These are phyloP conservation scores for Debaryomyces coudertii DNA, from an alignment of 1,139 yeast species.

Conservation along the genomic window DNA sequence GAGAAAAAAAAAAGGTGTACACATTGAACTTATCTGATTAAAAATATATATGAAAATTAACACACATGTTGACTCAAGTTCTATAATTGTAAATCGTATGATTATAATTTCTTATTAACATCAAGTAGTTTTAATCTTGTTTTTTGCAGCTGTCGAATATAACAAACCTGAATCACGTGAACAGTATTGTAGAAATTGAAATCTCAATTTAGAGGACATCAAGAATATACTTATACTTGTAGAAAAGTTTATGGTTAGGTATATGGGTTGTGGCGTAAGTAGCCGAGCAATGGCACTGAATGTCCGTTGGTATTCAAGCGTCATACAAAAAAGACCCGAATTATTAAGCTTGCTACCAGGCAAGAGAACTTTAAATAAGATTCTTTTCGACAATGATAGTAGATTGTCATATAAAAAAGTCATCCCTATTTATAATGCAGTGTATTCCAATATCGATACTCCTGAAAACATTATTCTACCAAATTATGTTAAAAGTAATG, in stretches of 20 bases:
- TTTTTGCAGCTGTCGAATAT: not conserved
- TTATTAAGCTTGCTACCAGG: constrained; percentile 59
- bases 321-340: constrained; percentile 35
- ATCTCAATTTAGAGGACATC: not conserved
- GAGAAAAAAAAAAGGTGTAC: no score
- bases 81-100: no score
- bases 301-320: constrained; percentile 1
- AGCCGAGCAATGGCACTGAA: not conserved
- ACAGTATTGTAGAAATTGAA: not conserved
- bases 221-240: not conserved
- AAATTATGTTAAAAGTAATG: constrained; percentile 49
- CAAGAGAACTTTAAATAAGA: constrained; percentile 56
- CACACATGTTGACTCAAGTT: no score
- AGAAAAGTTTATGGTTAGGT: not conserved
- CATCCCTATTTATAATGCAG: constrained; percentile 51
- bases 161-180: not conserved
- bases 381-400: constrained; percentile 68
- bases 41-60: no score
- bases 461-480: constrained; percentile 45
- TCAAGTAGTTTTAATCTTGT: not conserved
- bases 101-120: not conserved
- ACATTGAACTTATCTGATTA: no score
- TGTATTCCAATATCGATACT: constrained; percentile 50
- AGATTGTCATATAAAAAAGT: constrained; percentile 55
- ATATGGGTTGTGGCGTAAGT: not conserved